These are phyloP conservation scores for Pontederia crassipes DNA, from an alignment of 176 grass and related monocot species.

Conservation along the genomic window DNA sequence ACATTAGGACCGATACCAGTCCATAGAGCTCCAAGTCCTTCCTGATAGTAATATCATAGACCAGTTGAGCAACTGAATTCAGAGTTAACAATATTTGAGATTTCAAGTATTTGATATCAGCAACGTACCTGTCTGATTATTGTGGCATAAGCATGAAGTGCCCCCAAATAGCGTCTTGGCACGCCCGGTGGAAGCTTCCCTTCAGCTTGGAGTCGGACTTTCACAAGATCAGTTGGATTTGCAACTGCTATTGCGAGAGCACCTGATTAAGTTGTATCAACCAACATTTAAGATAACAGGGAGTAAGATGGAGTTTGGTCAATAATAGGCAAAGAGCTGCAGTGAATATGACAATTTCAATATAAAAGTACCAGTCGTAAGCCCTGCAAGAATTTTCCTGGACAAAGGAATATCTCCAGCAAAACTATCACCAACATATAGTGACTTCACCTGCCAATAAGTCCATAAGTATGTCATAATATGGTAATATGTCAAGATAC, in stretches of 20 bases:
- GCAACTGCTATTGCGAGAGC: slow-evolving; percentile 62
- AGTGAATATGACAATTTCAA: neutral
- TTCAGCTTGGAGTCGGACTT: slow-evolving; percentile 88
- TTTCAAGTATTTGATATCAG: neutral
- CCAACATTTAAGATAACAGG: neutral
- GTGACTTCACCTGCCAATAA: slow-evolving; percentile 44
- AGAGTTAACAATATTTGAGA: neutral
- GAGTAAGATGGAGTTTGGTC: no score
- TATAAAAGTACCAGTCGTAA: slow-evolving; percentile 51
- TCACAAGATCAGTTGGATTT: slow-evolving; percentile 93
- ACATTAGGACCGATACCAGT: slow-evolving; percentile 86
- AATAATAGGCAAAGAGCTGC: neutral
- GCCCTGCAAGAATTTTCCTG: slow-evolving; percentile 68
- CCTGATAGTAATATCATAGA: slow-evolving; percentile 30
- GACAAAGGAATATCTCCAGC: slow-evolving; percentile 38
- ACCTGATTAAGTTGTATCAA: slow-evolving; percentile 31
- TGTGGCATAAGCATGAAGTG: slow-evolving; percentile 76
- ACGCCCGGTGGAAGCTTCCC: slow-evolving; percentile 45
- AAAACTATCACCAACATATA: slow-evolving; percentile 37
- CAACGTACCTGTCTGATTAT: slow-evolving; percentile 54
- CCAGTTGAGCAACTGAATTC: slow-evolving; percentile 5
- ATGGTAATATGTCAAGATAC: neutral
- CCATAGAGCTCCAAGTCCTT: slow-evolving; percentile 83
- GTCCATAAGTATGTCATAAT: neutral
- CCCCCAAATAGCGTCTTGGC: slow-evolving; percentile 90